Evolutionary conservation across 225 moss, liverwort and hornwort species (phyloP), one percentile per base, ranked within the genome.

Genomic region (Pseudoscleropodium purum): DNA sequence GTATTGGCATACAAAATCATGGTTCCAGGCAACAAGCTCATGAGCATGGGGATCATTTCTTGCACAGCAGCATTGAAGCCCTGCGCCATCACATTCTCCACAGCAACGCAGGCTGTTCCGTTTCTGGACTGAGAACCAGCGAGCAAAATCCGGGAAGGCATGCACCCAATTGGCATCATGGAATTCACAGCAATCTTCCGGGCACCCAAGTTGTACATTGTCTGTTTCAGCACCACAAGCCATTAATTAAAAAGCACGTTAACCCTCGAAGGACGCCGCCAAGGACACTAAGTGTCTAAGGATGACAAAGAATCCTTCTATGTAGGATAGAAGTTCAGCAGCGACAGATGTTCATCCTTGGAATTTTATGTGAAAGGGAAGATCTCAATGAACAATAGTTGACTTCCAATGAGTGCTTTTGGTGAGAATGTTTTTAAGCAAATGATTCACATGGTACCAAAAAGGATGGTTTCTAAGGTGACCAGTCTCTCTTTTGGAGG

Each of bases 81-180:
- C 20, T 14, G 23, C 0, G 95, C 95, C 27, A 96, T 90, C 18
- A 89, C 92, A n/a, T 96, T 97, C 74, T 95, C 93, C 4, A 49
- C 93, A 8, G 84, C 59, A 15, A 96, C 90, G 23, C 96, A 97
- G 0, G 57, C 47, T 47, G 47, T 41, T 37, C 94, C 94, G 14
- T 93, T 91, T 43, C 51, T 79, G 37, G 89, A 90, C 34, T 52
- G 81, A 14, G 65, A 39, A 39, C 16, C 34, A 0, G 77, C 66
- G 0, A 19, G n/a, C 1, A 86, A 90, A 24, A 97, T 91, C 84
- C 94, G 93, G 0, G 90, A 85, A 9, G 96, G 97, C 79, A 97
- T 95, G 91, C 97, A 98, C 6, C 96, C 97, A 77, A 96, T 85
- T 5, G 97, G 96, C 4, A 95, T 95, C 86, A 95, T 74, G 7